These are phyloP conservation scores for Lumnitzera racemosa DNA, from an alignment of 345 rosid genomes.

Conservation along the genomic window DNA sequence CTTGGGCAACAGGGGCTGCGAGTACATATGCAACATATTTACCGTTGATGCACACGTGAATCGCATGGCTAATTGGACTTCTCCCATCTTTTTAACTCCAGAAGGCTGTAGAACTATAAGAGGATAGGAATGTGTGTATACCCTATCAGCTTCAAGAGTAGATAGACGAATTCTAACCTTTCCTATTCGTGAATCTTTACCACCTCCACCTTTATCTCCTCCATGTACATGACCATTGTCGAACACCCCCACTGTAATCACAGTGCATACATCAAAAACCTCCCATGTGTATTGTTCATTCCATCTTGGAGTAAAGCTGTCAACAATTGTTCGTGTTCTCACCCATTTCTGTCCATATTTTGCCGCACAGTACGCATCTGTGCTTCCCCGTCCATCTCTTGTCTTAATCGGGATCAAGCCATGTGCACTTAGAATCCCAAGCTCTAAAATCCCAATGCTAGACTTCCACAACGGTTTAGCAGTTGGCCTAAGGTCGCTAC, in stretches of 20 bases:
- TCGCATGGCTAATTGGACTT: constrained; percentile 82
- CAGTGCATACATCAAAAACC: constrained; percentile 92
- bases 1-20: constrained; percentile 79
- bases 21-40: constrained; percentile 87
- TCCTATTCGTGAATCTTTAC: constrained; percentile 72
- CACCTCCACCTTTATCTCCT: constrained; percentile 34
- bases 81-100: constrained; percentile 91
- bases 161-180: constrained; percentile 93
- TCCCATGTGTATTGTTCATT: constrained; percentile 99
- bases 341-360: constrained; percentile 98
- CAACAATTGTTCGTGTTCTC: constrained; percentile 84
- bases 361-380: constrained; percentile 98
- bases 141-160: constrained; percentile 83
- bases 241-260: constrained; percentile 85
- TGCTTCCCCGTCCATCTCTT: constrained; percentile 76
- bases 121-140: constrained; percentile 92
- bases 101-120: constrained; percentile 74
- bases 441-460: constrained; percentile 68
- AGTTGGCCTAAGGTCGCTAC: constrained; percentile 90
- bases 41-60: constrained; percentile 68
- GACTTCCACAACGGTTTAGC: constrained; percentile 90
- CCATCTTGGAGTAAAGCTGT: constrained; percentile 82
- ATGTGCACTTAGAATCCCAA: constrained; percentile 74
- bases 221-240: constrained; percentile 76
- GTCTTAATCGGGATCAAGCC: constrained; percentile 82